A percentile compares a stretch with the other conserved stretches of the same genome.
Conservation (phyloP, 306 rosid species). For the Trifolium fragiferum region DNA sequence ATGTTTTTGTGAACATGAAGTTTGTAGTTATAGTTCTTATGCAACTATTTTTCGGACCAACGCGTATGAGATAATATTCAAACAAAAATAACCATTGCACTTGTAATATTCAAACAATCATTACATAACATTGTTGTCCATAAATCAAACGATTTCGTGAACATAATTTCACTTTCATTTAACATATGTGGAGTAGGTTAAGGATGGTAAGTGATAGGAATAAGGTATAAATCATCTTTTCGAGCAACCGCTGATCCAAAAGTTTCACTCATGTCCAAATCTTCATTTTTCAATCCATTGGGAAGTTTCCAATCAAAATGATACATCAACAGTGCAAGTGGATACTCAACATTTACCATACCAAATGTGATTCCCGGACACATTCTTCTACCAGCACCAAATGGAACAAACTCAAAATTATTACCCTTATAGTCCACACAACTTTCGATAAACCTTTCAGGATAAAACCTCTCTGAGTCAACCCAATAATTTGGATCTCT, state of each 20-base stretch:
- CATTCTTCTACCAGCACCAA: conserved; percentile 52
- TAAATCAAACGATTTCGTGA: background rate
- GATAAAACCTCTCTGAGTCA: conserved; percentile 35
- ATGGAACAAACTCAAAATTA: conserved; percentile 41
- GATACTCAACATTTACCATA: conserved; percentile 19
- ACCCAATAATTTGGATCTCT: conserved; percentile 46
- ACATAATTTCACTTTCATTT: background rate
- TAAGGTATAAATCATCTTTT: background rate
- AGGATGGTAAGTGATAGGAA: background rate
- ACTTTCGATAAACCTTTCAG: conserved; percentile 39
- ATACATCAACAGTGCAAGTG: conserved; percentile 38
- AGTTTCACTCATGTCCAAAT: background rate
- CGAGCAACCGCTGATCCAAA: background rate
- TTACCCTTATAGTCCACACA: conserved; percentile 31
- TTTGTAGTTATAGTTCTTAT: too few relatives aligned
- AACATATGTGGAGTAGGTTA: background rate
- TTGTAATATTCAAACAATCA: too few relatives aligned
- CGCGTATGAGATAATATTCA: too few relatives aligned
- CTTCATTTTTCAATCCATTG: background rate
- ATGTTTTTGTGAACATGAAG: too few relatives aligned
- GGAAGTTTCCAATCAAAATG: conserved; percentile 48
- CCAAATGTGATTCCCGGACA: conserved; percentile 35
- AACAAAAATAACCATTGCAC: too few relatives aligned
- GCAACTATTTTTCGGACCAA: too few relatives aligned
- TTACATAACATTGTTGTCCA: background rate